Base-by-base conservation (phyloP, 2,329 filamentous ascomycete genomes). In the Phialophora tarda region DNA sequence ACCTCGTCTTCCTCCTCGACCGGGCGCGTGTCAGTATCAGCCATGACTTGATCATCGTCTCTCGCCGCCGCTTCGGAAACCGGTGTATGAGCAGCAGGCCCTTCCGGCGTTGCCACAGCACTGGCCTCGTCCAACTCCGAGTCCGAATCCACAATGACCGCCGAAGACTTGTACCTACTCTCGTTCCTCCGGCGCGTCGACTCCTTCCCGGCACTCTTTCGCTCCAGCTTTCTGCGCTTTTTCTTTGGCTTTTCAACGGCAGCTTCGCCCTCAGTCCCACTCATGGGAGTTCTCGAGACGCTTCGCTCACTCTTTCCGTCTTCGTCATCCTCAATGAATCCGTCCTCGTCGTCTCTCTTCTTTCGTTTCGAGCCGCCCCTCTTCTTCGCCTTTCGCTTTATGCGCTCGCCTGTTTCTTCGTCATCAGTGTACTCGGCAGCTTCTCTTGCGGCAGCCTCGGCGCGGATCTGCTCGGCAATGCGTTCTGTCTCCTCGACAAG, bases 361-460 rank as follows among this genome's bases (percentile, higher is more conserved):
- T 85, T 84, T 66, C 81, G 78, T 75, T 73, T 79, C 71, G 55
- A 73, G 65, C 82, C 88, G 88, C 86, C 55, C 55, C 90, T 91
- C 51, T 90, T 91, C 84, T 88, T 89, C 71, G 84, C 89, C 78
- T 90, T 91, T 83, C 91, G 85, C 82, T 91, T 92, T 63, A 92
- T 84, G 75, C 88, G 89, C 59, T 95, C 91, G 41, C 91, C 92
- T 2, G 91, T 94, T 78, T 96, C 92, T 38, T 84, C 86, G 75
- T 96, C 92, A 0, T 88, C 91, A 0, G 91, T 95, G 78, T 91
- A 85, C 74, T 97, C 93, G 2, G 91, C 92, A 56, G 90, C 90
- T 71, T 89, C 83, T 38, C 87, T 84, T 48, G 82, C 82, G 64
- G 84, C 83, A 65, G 94, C 91, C 71, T 93, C 90, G 71, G 91